phyloP scores from a whole-genome alignment of 2,329 filamentous ascomycete species.

The Aureobasidium pullulans region DNA sequence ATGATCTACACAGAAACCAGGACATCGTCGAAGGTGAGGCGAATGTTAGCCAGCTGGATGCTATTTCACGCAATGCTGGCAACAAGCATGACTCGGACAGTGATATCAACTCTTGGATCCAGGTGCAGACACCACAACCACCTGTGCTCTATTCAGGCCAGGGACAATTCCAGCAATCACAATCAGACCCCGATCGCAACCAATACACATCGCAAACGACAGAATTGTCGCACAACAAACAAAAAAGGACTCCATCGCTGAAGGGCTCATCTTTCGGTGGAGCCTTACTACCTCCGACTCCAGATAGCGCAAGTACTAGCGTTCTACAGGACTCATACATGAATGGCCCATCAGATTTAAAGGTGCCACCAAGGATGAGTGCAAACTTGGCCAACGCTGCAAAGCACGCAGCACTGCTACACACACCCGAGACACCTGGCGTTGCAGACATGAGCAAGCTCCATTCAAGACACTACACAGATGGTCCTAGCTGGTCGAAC shows the following conservation, averaged over 20 bases:
- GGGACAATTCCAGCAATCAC: background rate
- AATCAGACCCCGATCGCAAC: background rate
- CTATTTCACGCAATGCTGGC: background rate
- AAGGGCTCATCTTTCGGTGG: slow-evolving; percentile 21
- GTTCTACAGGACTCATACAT: slow-evolving; percentile 25
- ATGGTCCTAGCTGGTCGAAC: background rate
- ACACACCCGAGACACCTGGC: background rate
- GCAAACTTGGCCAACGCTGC: background rate
- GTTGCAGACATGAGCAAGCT: background rate
- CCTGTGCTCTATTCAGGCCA: background rate
- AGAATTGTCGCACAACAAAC: background rate
- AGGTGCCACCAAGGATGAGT: background rate
- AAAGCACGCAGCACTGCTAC: slow-evolving; percentile 2
- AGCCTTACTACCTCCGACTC: slow-evolving; percentile 26
- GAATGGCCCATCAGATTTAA: background rate
- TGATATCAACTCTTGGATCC: slow-evolving; percentile 5
- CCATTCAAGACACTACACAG: background rate
- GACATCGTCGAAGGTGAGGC: background rate
- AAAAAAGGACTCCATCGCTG: background rate
- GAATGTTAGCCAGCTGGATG: background rate
- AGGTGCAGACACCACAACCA: background rate
- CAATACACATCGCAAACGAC: background rate
- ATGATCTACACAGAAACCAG: slow-evolving; percentile 18
- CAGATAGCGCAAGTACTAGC: slow-evolving; percentile 27
- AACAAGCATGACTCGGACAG: background rate